phyloP scores from a whole-genome alignment of 805 yeast genomes.

The Groenewaldozyma salmanticensis region DNA sequence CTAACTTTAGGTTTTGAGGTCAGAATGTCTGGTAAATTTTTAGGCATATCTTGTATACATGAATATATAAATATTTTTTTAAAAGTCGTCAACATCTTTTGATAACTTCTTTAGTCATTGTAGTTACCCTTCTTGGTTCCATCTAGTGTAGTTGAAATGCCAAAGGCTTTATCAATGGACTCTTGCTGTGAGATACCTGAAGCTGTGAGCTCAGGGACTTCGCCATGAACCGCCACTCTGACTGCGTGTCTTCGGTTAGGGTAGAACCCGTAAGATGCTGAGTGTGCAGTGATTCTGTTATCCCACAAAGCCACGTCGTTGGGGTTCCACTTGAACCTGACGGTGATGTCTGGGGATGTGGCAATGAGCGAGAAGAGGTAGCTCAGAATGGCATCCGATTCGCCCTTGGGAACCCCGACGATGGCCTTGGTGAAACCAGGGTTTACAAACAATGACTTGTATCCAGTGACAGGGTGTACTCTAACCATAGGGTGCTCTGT shows the following conservation, averaged over 20 bases:
- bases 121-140: constrained; percentile 24
- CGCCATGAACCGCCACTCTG: constrained; percentile 67
- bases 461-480: constrained; percentile 60
- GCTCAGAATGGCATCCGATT: constrained; percentile 47
- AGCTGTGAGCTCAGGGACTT: constrained; percentile 39
- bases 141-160: too few relatives aligned
- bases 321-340: constrained; percentile 63
- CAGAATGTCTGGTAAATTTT: too few relatives aligned
- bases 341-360: constrained; percentile 49
- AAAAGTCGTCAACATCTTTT: not conserved
- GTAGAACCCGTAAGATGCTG: constrained; percentile 66
- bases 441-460: constrained; percentile 51
- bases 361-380: constrained; percentile 46
- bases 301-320: constrained; percentile 68
- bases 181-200: constrained; percentile 21
- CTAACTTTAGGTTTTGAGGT: too few relatives aligned
- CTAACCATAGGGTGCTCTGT: constrained; percentile 63
- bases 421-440: constrained; percentile 54
- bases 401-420: constrained; percentile 59
- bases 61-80: too few relatives aligned
- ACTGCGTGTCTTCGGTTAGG: constrained; percentile 63
- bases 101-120: constrained; percentile 21
- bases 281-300: constrained; percentile 58
- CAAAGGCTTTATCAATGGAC: constrained; percentile 16
- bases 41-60: too few relatives aligned